A percentile compares a stretch with the other conserved stretches of the same genome.
These are phyloP conservation scores for Ensete ventricosum DNA, from an alignment of 176 grass and related monocot genomes.

Conservation along the genomic window DNA sequence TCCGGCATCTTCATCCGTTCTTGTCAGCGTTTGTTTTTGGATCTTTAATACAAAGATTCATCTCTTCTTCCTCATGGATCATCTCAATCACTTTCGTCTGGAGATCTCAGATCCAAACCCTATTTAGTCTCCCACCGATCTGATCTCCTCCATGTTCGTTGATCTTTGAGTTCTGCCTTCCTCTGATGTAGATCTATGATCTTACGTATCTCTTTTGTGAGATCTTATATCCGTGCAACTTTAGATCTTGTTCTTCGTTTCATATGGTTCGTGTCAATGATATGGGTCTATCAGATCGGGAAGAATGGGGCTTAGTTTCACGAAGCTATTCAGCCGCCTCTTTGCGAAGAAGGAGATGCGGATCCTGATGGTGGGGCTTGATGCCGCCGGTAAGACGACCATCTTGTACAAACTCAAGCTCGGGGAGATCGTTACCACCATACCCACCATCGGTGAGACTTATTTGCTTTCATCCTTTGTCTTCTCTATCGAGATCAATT, in stretches of 20 bases:
- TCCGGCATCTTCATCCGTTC: too few relatives aligned
- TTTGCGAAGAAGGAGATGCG: constrained; percentile 75
- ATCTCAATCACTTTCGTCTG: too few relatives aligned
- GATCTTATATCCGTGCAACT: not conserved
- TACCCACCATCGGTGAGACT: constrained; percentile 53
- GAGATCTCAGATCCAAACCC: too few relatives aligned
- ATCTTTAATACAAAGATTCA: too few relatives aligned
- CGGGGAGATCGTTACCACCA: constrained; percentile 70
- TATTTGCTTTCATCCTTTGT: not conserved
- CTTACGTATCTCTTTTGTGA: too few relatives aligned
- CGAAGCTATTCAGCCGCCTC: constrained; percentile 70
- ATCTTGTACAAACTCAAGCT: constrained; percentile 81
- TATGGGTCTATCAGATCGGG: constrained; percentile 6
- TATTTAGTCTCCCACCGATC: too few relatives aligned
- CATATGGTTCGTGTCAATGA: not conserved
- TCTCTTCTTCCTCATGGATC: too few relatives aligned
- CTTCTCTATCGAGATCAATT: too few relatives aligned
- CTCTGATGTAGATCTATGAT: too few relatives aligned
- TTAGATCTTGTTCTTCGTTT: not conserved
- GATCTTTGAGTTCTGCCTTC: too few relatives aligned
- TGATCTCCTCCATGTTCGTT: too few relatives aligned
- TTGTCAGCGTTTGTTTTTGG: too few relatives aligned
- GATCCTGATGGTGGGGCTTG: constrained; percentile 71
- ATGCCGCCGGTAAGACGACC: constrained; percentile 71
- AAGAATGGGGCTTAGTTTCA: constrained; percentile 60